These are phyloP conservation scores for Takashimella koratensis DNA, from an alignment of 1,284 basidiomycete genomes.

Conservation along the genomic window DNA sequence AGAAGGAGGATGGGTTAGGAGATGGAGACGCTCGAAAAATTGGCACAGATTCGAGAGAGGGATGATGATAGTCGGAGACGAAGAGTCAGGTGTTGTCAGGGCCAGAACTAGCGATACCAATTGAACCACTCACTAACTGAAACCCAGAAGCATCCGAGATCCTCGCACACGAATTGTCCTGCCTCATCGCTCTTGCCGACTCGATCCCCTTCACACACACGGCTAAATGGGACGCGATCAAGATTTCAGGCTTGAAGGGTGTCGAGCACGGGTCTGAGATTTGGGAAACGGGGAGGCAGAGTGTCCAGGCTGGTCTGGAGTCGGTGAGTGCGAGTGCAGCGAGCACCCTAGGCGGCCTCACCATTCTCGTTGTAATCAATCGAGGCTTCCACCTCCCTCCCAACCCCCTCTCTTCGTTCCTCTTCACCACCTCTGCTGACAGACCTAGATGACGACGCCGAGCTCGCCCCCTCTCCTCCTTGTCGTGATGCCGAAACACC, in stretches of 20 bases:
- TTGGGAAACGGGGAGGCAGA: slow-evolving; percentile 36
- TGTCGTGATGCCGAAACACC: slow-evolving; percentile 31
- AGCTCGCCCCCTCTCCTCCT: slow-evolving; percentile 42
- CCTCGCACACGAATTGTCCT: slow-evolving; percentile 42
- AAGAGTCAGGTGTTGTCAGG: neutral
- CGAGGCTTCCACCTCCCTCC: neutral
- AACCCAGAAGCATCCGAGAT: slow-evolving; percentile 35
- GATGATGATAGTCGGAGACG: neutral
- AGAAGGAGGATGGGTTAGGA: too few species aligned
- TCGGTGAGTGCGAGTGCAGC: slow-evolving; percentile 21
- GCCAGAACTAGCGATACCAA: neutral
- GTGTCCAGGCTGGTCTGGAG: slow-evolving; percentile 41
- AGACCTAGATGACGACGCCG: slow-evolving; percentile 39
- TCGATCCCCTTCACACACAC: slow-evolving; percentile 26
- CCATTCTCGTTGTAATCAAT: neutral
- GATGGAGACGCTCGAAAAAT: too few species aligned
- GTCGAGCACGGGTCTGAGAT: slow-evolving; percentile 28
- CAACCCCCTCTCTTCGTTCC: neutral
- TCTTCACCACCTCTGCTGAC: neutral
- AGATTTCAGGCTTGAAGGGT: slow-evolving; percentile 34
- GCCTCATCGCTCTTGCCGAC: slow-evolving; percentile 41
- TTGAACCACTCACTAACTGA: neutral
- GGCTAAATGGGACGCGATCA: slow-evolving; percentile 40
- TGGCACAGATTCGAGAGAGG: neutral
- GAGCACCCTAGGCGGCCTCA: neutral